Evolutionary conservation across 2,329 filamentous ascomycete genomes (phyloP).

Genomic region (Aaosphaeria arxii): DNA sequence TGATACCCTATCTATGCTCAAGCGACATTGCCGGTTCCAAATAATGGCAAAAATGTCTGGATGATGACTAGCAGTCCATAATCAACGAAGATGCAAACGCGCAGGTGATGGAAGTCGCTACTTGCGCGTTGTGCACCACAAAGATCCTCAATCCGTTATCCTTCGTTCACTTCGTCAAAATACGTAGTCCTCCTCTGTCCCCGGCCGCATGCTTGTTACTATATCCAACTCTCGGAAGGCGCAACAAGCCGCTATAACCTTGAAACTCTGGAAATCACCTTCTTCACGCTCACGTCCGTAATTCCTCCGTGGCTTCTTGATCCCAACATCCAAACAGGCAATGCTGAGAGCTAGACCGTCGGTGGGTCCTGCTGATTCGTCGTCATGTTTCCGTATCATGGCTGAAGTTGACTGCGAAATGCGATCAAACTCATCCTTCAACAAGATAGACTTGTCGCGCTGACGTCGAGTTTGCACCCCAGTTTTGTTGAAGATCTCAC

Average conservation of each 20-base stretch:
- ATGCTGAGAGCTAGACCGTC: conserved; percentile 2
- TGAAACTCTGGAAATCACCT: conserved; percentile 4
- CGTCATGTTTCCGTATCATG: conserved; percentile 2
- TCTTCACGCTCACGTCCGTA: neutral
- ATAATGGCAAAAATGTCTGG: too few relatives aligned
- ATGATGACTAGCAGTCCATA: too few relatives aligned
- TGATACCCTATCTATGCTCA: too few relatives aligned
- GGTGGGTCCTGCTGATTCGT: neutral
- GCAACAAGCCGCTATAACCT: conserved; percentile 4
- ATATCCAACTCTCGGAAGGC: conserved; percentile 3
- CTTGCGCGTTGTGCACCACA: too few relatives aligned
- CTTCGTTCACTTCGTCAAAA: too few relatives aligned
- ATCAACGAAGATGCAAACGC: too few relatives aligned
- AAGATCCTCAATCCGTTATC: too few relatives aligned
- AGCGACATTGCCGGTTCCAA: too few relatives aligned
- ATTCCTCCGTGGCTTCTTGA: neutral
- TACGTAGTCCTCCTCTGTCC: too few relatives aligned
- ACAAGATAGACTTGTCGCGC: conserved; percentile 38
- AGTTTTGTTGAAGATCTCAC: conserved; percentile 50
- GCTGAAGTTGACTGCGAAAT: conserved; percentile 1
- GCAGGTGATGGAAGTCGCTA: too few relatives aligned
- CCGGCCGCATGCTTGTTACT: neutral
- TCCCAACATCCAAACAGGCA: conserved; percentile 4
- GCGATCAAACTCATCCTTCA: conserved; percentile 44
- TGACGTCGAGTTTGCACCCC: conserved; percentile 11